Percentiles rank a stretch among this genome's conserved stretches.
Evolutionary conservation across 352 stramenopile genomes (phyloP).

Genomic region (Phytophthora chlamydospora): DNA sequence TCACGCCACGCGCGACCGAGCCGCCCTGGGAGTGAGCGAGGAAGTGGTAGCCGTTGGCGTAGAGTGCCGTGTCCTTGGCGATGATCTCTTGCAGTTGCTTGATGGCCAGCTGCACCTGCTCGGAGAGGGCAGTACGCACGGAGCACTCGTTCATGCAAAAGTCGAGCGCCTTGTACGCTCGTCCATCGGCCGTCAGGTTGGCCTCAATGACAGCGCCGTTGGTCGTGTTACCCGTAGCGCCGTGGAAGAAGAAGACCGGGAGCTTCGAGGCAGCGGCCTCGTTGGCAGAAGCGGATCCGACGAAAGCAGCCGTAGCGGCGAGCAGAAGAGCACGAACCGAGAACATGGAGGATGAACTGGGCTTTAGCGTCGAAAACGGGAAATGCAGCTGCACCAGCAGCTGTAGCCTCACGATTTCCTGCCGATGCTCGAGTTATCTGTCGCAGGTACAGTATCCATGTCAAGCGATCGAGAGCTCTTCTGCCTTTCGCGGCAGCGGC

Average conservation of each 20-base stretch:
- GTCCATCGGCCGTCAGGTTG: constrained; percentile 45
- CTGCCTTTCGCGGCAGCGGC: constrained; percentile 13
- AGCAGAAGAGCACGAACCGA: constrained; percentile 23
- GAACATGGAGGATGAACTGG: constrained; percentile 21
- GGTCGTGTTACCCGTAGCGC: constrained; percentile 37
- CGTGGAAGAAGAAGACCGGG: constrained; percentile 65
- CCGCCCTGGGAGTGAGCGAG: constrained; percentile 61
- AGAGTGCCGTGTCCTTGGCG: constrained; percentile 32
- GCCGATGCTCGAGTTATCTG: constrained; percentile 12
- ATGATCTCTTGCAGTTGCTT: constrained; percentile 43
- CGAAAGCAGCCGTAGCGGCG: constrained; percentile 13
- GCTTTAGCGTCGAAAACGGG: constrained; percentile 14
- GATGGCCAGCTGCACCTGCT: constrained; percentile 55
- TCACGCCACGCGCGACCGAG: constrained; percentile 49
- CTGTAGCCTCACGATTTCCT: constrained; percentile 6
- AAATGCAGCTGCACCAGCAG: constrained; percentile 10
- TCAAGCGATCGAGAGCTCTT: not conserved
- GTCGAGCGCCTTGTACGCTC: constrained; percentile 42
- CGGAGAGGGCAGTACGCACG: constrained; percentile 30
- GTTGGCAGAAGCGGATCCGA: constrained; percentile 13
- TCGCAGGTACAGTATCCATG: constrained; percentile 13
- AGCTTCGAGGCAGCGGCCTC: constrained; percentile 28
- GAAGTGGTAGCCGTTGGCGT: constrained; percentile 59
- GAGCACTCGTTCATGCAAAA: constrained; percentile 56
- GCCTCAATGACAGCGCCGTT: constrained; percentile 37